These are phyloP conservation scores for Eimeria necatrix DNA, from an alignment of 169 alveolate species.

Conservation along the genomic window DNA sequence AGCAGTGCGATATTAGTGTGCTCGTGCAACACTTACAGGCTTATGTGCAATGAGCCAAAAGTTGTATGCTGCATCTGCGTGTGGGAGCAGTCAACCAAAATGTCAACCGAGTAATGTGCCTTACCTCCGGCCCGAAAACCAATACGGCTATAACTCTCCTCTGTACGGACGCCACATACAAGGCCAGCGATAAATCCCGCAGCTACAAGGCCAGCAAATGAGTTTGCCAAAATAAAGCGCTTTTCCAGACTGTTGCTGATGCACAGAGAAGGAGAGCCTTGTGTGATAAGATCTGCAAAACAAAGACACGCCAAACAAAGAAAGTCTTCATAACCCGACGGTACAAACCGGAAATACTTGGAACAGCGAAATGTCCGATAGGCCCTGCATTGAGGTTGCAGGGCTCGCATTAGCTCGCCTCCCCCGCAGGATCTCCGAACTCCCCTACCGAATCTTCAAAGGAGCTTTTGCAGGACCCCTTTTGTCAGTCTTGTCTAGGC, in stretches of 20 bases:
- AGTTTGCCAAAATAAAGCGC: slow-evolving; percentile 41
- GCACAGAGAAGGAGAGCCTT: slow-evolving; percentile 51
- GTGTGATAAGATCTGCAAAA: slow-evolving; percentile 40
- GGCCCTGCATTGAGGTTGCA: too few species aligned
- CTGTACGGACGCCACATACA: not conserved
- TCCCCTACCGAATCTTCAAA: too few species aligned
- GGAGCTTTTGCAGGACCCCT: not conserved
- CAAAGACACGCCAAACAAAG: not conserved
- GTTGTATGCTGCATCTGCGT: not conserved
- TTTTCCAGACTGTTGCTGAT: slow-evolving; percentile 23
- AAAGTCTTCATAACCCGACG: not conserved
- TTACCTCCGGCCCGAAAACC: slow-evolving; percentile 40
- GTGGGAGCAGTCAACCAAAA: not conserved
- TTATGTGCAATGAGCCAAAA: not conserved
- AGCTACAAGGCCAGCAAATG: not conserved
- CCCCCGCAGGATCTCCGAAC: too few species aligned
- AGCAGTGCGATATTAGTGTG: too few species aligned
- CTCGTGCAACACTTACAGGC: too few species aligned
- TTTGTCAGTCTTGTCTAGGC: not conserved
- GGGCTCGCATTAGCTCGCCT: too few species aligned
- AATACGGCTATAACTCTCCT: not conserved
- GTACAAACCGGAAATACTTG: not conserved
- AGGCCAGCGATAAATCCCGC: slow-evolving; percentile 37
- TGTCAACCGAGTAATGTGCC: not conserved
- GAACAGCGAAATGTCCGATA: too few species aligned